phyloP scores from a whole-genome alignment of 768 basidiomycete species.

The Pholiota molesta region DNA sequence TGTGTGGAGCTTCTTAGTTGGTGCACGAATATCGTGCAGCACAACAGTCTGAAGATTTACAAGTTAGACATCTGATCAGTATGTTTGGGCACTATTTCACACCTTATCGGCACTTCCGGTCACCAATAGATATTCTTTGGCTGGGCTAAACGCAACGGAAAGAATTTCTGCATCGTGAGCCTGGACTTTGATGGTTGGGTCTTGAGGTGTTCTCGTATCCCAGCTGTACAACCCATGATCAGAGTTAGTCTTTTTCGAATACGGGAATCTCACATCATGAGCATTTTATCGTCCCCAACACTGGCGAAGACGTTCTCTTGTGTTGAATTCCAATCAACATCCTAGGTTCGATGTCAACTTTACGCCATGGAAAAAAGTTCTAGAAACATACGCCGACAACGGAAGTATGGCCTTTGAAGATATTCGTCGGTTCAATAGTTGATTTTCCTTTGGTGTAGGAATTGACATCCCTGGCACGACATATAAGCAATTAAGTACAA shows the following conservation, averaged over 20 bases:
- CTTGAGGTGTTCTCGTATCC: slow-evolving; percentile 81
- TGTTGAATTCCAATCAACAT: slow-evolving; percentile 93
- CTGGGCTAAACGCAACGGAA: slow-evolving; percentile 88
- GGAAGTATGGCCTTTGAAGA: slow-evolving; percentile 88
- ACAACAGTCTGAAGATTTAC: slow-evolving; percentile 65
- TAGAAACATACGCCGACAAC: slow-evolving; percentile 73
- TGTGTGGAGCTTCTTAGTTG: slow-evolving; percentile 78
- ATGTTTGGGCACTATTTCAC: slow-evolving; percentile 7
- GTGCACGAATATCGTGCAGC: slow-evolving; percentile 83
- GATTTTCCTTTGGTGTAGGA: slow-evolving; percentile 80
- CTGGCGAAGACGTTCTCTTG: slow-evolving; percentile 88
- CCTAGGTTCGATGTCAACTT: slow-evolving; percentile 47
- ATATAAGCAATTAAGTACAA: not conserved
- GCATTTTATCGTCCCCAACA: slow-evolving; percentile 93
- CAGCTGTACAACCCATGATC: slow-evolving; percentile 59
- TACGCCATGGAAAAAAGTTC: not conserved
- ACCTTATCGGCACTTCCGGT: slow-evolving; percentile 97
- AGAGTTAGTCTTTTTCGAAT: slow-evolving; percentile 14
- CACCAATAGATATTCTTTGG: slow-evolving; percentile 73
- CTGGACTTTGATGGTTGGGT: slow-evolving; percentile 72
- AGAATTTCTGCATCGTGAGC: slow-evolving; percentile 93
- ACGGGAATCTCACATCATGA: slow-evolving; percentile 69
- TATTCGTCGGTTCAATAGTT: slow-evolving; percentile 80
- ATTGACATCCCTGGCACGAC: slow-evolving; percentile 78
- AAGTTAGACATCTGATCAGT: not conserved